phyloP scores from a whole-genome alignment of 2,329 filamentous ascomycete genomes.

The Ceratocystis ficicola region DNA sequence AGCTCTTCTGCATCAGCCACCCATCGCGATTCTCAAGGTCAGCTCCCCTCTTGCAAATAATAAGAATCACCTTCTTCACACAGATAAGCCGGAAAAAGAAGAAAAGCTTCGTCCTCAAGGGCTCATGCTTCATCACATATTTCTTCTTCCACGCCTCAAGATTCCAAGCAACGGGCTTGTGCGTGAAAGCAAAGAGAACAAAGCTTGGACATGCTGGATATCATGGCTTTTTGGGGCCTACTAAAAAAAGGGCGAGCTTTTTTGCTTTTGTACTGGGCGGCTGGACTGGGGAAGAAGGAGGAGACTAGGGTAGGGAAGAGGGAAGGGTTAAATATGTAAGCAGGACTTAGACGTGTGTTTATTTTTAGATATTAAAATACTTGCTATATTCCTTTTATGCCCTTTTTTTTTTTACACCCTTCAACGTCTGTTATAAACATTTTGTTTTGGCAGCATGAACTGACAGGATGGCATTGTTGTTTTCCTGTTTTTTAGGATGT shows the following conservation, averaged over 20 bases:
- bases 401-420: neutral
- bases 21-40: neutral
- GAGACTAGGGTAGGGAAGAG: too few relatives aligned
- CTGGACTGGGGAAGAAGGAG: neutral
- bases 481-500: neutral
- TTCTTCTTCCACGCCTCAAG: neutral
- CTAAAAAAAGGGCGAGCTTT: slow-evolving; percentile 1
- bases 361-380: too few relatives aligned
- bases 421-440: neutral
- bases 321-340: too few relatives aligned
- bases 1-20: neutral
- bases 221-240: neutral
- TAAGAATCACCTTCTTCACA: neutral
- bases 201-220: neutral
- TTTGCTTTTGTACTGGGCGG: neutral
- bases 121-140: neutral
- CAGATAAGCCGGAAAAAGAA: neutral
- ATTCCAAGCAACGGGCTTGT: slow-evolving; percentile 1
- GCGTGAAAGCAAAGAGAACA: neutral
- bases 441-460: slow-evolving; percentile 5
- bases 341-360: too few relatives aligned
- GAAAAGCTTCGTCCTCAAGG: neutral
- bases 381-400: too few relatives aligned
- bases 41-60: neutral
- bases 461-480: slow-evolving; percentile 1